These are phyloP conservation scores for Bretschneidera sinensis DNA, from an alignment of 345 rosid species.

Conservation along the genomic window DNA sequence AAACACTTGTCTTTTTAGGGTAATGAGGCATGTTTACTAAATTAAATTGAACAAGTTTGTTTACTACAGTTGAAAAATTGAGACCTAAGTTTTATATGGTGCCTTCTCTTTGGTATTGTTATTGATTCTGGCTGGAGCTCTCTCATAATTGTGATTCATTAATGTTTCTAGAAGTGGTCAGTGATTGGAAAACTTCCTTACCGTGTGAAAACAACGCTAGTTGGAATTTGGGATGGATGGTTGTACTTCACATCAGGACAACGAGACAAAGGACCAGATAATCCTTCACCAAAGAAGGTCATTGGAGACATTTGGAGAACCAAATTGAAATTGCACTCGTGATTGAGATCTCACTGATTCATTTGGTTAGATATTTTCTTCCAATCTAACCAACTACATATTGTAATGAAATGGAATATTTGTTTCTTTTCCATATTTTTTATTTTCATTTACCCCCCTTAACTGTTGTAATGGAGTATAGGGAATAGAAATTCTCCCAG, in stretches of 20 bases:
- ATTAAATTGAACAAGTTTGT: too few species aligned
- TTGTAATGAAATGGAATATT: conserved; percentile 2
- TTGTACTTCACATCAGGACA: conserved; percentile 95
- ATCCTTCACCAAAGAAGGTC: conserved; percentile 86
- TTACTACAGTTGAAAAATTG: too few species aligned
- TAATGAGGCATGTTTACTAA: too few species aligned
- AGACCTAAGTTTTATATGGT: neutral
- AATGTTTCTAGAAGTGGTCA: conserved; percentile 69
- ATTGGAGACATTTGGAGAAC: conserved; percentile 92
- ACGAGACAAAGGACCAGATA: conserved; percentile 80
- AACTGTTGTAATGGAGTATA: neutral
- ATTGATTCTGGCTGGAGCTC: neutral
- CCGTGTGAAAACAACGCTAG: conserved; percentile 89
- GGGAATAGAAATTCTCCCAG: neutral
- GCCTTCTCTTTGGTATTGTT: neutral
- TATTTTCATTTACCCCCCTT: neutral
- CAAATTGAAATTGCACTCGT: conserved; percentile 51
- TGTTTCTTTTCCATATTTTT: neutral
- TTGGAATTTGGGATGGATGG: conserved; percentile 80
- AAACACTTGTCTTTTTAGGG: too few species aligned
- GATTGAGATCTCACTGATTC: conserved; percentile 14
- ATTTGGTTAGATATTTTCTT: conserved; percentile 11
- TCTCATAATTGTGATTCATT: too few species aligned
- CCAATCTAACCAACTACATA: neutral
- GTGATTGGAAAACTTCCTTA: conserved; percentile 83